Conservation (phyloP, 2,329 filamentous ascomycete species). For the Hypoxylon sp. region DNA sequence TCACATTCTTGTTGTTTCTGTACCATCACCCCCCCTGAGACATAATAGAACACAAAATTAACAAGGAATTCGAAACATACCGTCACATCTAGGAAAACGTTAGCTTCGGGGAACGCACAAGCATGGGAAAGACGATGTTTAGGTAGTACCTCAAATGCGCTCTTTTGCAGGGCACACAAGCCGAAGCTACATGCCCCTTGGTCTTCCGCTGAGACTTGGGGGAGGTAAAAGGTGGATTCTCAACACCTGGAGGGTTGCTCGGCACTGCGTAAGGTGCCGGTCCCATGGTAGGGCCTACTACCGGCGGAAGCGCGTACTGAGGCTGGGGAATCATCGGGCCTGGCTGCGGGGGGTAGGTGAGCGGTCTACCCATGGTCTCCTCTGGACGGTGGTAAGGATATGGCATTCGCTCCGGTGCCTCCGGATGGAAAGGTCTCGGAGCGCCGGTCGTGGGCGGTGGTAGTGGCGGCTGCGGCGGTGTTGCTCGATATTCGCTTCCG, state of each 20-base stretch:
- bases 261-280: slow-evolving; percentile 48
- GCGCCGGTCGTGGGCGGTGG: slow-evolving; percentile 42
- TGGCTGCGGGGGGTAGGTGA: slow-evolving; percentile 51
- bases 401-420: slow-evolving; percentile 55
- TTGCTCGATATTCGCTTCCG: slow-evolving; percentile 54
- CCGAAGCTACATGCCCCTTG: slow-evolving; percentile 85
- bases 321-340: slow-evolving; percentile 51
- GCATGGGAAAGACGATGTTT: slow-evolving; percentile 26
- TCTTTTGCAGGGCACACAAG: slow-evolving; percentile 86
- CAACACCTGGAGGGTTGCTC: slow-evolving; percentile 55
- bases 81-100: slow-evolving; percentile 66
- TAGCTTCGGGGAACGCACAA: slow-evolving; percentile 44
- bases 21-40: slow-evolving; percentile 11
- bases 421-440: slow-evolving; percentile 54
- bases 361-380: slow-evolving; percentile 50
- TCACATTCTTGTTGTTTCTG: slow-evolving; percentile 6
- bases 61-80: slow-evolving; percentile 61
- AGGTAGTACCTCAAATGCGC: slow-evolving; percentile 77
- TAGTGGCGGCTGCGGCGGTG: slow-evolving; percentile 48
- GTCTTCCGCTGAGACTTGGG: slow-evolving; percentile 74
- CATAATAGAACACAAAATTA: slow-evolving; percentile 33
- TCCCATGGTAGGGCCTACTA: slow-evolving; percentile 49
- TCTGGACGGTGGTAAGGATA: slow-evolving; percentile 57
- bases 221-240: slow-evolving; percentile 62
- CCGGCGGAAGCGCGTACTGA: slow-evolving; percentile 53